Evolutionary conservation across 257 asterid genomes (phyloP), one percentile per base, ranked within the genome.

Genomic region (Coffea eugenioides): DNA sequence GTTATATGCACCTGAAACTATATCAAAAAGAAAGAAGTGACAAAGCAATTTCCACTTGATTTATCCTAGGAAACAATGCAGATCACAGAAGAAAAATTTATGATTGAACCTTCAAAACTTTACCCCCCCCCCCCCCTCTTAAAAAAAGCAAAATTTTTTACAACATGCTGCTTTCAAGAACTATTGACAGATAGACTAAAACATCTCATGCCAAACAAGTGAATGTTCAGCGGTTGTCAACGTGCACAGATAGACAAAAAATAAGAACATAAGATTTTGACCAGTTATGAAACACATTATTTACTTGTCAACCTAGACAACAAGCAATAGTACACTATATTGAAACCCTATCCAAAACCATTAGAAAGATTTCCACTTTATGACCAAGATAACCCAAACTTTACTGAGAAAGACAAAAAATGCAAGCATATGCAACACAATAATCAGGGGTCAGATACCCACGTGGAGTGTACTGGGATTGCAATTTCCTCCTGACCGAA

Each of bases 401-500:
- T 59, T 1, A 76, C 27, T 54, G 23, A 21, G 43, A 48, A 20
- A 51, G 21, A 59, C 10, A 62, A 39, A 52, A 52, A 78, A 76
- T 46, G 18, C 62, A 67, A 75, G 71, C 27, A 76, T 43, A 75
- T 36, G 72, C 46, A 68, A 73, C 68, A 81, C 36, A 69, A 70
- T 3, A 71, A 36, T 54, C 61, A 83, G 73, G 13, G 76, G 71
- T 54, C 71, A n/a, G 77, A 73, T 71, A 84, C 97, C 54, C 79
- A 96, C 99, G 91, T 78, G 45, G 99, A 90, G 76, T 96, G 99
- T 64, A 96, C 99, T 39, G 98, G 99, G 84, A 96, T 96, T 70
- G 99, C 98, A 6, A 96, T 93, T 87, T 94, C 98, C 84, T 96
- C 98, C 85, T 96, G 98, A 75, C 99, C 98, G 69, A 96, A 96